Percentiles rank a stretch among this genome's conserved stretches.
These are phyloP conservation scores for Leccinellum albellum DNA, from an alignment of 768 basidiomycete species.

Conservation along the genomic window DNA sequence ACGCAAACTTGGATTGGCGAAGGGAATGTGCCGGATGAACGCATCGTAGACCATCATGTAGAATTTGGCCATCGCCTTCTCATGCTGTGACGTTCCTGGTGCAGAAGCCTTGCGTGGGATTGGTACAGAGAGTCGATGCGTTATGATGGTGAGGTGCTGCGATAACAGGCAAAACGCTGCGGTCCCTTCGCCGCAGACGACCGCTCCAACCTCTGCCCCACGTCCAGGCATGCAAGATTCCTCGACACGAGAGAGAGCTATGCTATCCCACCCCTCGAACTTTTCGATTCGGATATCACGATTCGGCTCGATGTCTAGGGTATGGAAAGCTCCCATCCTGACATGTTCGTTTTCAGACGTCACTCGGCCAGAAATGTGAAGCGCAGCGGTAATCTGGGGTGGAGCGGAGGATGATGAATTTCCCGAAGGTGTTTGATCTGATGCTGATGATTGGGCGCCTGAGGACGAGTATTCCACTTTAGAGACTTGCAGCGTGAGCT, in stretches of 20 bases:
- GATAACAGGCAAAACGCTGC: constrained; percentile 94
- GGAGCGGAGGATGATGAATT: constrained; percentile 30
- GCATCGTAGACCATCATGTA: constrained; percentile 82
- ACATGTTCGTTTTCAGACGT: constrained; percentile 85
- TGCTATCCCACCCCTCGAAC: constrained; percentile 84
- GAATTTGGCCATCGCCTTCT: constrained; percentile 85
- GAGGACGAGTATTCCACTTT: constrained; percentile 80
- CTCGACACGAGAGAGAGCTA: constrained; percentile 75
- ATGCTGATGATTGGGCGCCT: constrained; percentile 46
- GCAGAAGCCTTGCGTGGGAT: constrained; percentile 91
- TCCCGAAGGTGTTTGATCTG: constrained; percentile 35
- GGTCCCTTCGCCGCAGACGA: constrained; percentile 93
- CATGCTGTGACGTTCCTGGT: constrained; percentile 77
- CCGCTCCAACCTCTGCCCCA: constrained; percentile 93
- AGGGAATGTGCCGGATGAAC: constrained; percentile 89
- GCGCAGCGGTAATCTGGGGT: constrained; percentile 45
- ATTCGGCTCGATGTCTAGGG: constrained; percentile 88
- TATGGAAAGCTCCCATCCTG: constrained; percentile 90
- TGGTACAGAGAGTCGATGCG: constrained; percentile 83
- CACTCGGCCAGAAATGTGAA: constrained; percentile 87
- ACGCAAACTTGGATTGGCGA: constrained; percentile 61
- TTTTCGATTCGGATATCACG: constrained; percentile 90
- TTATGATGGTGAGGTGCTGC: constrained; percentile 93
- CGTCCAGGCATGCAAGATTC: constrained; percentile 91
- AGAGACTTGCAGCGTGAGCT: constrained; percentile 78